Percentiles rank a stretch among this genome's conserved stretches.
Evolutionary conservation across 768 basidiomycete genomes (phyloP).

Genomic region (Grammothele lineata): DNA sequence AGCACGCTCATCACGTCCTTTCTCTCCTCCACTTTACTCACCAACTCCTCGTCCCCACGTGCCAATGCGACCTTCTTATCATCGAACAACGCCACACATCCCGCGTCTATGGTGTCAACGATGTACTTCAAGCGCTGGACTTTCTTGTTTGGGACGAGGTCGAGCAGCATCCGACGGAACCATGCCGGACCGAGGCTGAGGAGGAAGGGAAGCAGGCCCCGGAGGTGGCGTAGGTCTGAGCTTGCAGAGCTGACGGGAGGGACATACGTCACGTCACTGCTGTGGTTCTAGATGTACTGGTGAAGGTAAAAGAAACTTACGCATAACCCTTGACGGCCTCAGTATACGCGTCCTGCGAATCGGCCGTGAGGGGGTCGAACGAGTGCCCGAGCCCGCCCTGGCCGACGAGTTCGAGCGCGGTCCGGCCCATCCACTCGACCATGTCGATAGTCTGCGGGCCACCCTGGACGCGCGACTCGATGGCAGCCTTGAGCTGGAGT

Average conservation of each 20-base stretch:
- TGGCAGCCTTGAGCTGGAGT: conserved; percentile 2
- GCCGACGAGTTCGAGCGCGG: background rate
- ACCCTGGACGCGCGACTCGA: background rate
- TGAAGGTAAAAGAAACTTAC: conserved; percentile 10
- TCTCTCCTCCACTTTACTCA: conserved; percentile 15
- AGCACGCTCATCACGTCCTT: conserved; percentile 37
- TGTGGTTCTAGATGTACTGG: too few species aligned
- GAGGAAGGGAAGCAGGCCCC: background rate
- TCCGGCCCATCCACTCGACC: conserved; percentile 18
- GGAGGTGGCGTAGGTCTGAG: too few species aligned
- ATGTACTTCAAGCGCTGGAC: conserved; percentile 30
- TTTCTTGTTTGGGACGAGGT: conserved; percentile 28
- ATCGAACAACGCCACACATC: conserved; percentile 7
- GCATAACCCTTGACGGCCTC: conserved; percentile 21
- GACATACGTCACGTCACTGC: too few species aligned
- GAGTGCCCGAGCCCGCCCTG: conserved; percentile 40
- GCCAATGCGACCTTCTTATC: conserved; percentile 31
- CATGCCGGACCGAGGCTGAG: conserved; percentile 9
- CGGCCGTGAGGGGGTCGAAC: conserved; percentile 31
- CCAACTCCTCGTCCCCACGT: conserved; percentile 30
- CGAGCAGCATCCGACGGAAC: conserved; percentile 29
- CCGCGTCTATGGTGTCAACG: too few species aligned
- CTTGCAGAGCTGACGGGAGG: too few species aligned
- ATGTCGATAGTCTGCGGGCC: conserved; percentile 11
- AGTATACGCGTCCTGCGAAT: conserved; percentile 9